Base-by-base conservation (phyloP, 2,329 filamentous ascomycete genomes). In the Graphium sp. region DNA sequence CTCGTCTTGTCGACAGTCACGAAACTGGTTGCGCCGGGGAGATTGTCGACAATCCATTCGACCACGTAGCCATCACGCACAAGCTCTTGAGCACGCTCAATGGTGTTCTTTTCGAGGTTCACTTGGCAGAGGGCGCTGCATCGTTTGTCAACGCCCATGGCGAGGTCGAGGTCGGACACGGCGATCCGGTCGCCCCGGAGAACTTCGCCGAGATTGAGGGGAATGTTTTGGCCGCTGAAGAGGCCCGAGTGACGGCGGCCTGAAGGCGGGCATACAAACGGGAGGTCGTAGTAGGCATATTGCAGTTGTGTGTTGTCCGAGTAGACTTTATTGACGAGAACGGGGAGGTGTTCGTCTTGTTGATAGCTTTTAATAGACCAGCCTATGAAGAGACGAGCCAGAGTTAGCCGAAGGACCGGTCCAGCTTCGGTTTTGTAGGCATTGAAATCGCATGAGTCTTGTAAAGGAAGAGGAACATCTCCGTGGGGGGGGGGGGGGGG, bases 271-370 rank as follows among this genome's bases (percentile, higher is more conserved):
- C 82, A 91, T 30, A 87, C 78, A 48, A 91, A 92, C 6, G 83
- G 82, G 2, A 91, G 71, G 41, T 89, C 79, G 48, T 77, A 80
- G 56, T 87, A 92, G 39, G 82, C 82, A 66, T 84, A 91, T 49
- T 91, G 82, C n/a, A 92, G 59, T 48, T 89, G 77, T 6, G 80
- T 89, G 42, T 80, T 74, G 52, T 91, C 83, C 31, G 82, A 91
- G 52, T 85, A 91, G 41, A 85, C 74, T 50, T 92, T 92, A 58
- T 92, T 92, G 38, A 89, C 79, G 32, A 87, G 72, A n/a, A 93
- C 61, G 1, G 83, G 82, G 22, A 92, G 77, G 8, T 71, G 60
- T 40, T 91, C 78, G 47, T 71, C 67, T 37, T 84, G 69, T 38
- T 63, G 64, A 48, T 91, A 91, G 44, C 71, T 82, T 45, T 74